Conservation (phyloP, 2,329 filamentous ascomycete genomes). For the Apiospora saccharicola region DNA sequence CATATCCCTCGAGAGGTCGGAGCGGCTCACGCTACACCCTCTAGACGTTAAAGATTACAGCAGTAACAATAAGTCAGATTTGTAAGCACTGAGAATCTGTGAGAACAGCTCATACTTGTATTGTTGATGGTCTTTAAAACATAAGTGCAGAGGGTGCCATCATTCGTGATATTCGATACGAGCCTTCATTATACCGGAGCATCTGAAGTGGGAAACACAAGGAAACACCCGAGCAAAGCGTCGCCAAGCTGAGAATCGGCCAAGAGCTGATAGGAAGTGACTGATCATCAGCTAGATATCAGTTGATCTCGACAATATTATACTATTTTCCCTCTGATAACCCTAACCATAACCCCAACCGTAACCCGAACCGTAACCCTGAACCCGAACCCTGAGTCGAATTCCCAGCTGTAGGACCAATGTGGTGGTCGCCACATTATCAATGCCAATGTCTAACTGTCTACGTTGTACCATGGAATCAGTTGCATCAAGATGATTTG, state of each 20-base stretch:
- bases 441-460: no score
- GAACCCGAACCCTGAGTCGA: no score
- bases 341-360: neutral
- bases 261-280: neutral
- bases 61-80: no score
- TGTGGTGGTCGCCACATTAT: no score
- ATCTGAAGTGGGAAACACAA: no score
- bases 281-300: neutral
- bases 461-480: neutral
- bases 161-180: neutral
- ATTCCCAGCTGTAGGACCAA: no score
- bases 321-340: neutral
- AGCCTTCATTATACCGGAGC: neutral
- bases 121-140: neutral
- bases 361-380: no score
- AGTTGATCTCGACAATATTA: neutral
- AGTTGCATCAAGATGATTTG: neutral
- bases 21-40: no score
- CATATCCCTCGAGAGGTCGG: no score
- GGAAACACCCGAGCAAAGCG: neutral
- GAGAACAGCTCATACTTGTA: neutral
- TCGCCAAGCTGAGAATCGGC: neutral
- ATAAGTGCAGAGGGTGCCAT: neutral
- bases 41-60: no score
- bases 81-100: neutral